Evolutionary conservation across 179 eudicot genomes (phyloP), one percentile per base, ranked within the genome.

Genomic region (Patellifolia procumbens): DNA sequence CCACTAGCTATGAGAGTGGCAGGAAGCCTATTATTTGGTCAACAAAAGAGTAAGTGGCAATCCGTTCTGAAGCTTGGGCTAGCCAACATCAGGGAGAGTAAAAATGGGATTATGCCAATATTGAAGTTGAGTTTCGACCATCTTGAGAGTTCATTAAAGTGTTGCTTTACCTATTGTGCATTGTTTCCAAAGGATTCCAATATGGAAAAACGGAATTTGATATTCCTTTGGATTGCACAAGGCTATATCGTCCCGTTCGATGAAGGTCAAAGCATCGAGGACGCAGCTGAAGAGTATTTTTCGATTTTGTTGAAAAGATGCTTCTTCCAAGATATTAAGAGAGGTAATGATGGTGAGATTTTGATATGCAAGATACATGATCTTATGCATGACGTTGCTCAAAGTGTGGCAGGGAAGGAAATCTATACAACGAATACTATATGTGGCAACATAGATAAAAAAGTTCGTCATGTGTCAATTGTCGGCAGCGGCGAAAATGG

Each of bases 331-430:
- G 73, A 72, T 17, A 16, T 48, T 0, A 22, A 6, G 12, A 29
- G 19, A 24, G 28, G 70, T 80, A 7, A 2, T 22, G 0, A 3
- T 16, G 83, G 53, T 70, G 74, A 70, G 46, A 59, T 75, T 11
- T 0, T 29, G 0, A 22, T 62, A 0, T 76, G 56, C 28, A 76
- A 72, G 26, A 72, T 81, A 48, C 77, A 76, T 53, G 77, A 72
- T 48, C 61, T 75, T 11, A 29, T 70, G 43, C 83, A 34, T 34
- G 76, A 58, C 1, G 32, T 55, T 37, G 46, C 71, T n/a, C 34
- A 51, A 51, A 51, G 3, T 51, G 2, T 51, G 19, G 15, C 55
- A 2, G n/a, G n/a, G 4, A 51, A 51, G 55, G 55, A 51, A 13
- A 51, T 51, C 4, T 11, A 5, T 51, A 51, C 17, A 51, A 15